Conservation (phyloP, 2,329 filamentous ascomycete genomes). For the Nectriaceae sp. region DNA sequence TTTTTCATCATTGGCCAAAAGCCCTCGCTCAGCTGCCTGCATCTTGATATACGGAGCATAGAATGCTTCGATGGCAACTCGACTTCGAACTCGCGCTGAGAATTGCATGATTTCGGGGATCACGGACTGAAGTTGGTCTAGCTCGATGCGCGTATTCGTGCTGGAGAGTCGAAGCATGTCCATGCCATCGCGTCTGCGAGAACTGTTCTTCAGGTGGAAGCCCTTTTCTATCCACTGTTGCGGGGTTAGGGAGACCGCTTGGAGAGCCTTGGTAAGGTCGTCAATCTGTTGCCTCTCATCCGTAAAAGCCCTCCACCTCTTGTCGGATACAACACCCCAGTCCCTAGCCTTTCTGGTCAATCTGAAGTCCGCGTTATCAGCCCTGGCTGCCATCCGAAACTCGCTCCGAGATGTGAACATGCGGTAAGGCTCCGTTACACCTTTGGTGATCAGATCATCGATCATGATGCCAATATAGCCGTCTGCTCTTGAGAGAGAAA, state of each 20-base stretch:
- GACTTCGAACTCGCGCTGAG: constrained; percentile 59
- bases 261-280: constrained; percentile 64
- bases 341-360: constrained; percentile 77
- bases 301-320: constrained; percentile 72
- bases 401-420: constrained; percentile 98
- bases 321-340: constrained; percentile 77
- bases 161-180: constrained; percentile 74
- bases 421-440: constrained; percentile 93
- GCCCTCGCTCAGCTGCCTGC: constrained; percentile 66
- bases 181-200: constrained; percentile 69
- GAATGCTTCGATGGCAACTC: constrained; percentile 78
- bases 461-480: constrained; percentile 99
- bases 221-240: constrained; percentile 70
- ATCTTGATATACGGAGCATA: constrained; percentile 85
- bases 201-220: constrained; percentile 68
- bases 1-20: constrained; percentile 75
- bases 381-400: constrained; percentile 87
- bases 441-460: constrained; percentile 95
- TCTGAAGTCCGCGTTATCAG: constrained; percentile 90
- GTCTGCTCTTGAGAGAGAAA: constrained; percentile 77
- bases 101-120: constrained; percentile 61
- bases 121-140: constrained; percentile 57
- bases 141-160: constrained; percentile 42
- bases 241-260: constrained; percentile 57
- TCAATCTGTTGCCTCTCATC: constrained; percentile 68